A percentile compares a stretch with the other conserved stretches of the same genome.
Evolutionary conservation across 768 basidiomycete genomes (phyloP).

Genomic region (Udeniomyces megalosporus): DNA sequence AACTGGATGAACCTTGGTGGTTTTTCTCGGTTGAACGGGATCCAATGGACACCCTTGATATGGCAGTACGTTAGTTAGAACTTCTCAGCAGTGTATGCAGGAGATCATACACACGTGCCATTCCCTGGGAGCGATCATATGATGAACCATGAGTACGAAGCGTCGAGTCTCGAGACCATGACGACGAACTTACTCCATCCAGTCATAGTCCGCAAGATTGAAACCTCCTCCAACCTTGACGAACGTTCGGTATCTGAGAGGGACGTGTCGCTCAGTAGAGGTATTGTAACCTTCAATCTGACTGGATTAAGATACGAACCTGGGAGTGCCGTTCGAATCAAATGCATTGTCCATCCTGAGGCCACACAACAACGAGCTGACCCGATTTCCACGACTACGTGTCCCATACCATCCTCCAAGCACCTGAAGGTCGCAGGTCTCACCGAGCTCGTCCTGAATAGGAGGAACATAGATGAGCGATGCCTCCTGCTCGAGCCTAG

Average conservation of each 20-base stretch:
- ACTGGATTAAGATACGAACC: conserved; percentile 36
- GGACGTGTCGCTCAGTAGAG: background rate
- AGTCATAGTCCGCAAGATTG: conserved; percentile 67
- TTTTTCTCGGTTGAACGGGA: conserved; percentile 53
- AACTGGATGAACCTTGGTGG: conserved; percentile 47
- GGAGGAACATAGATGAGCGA: background rate
- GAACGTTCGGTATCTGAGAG: conserved; percentile 61
- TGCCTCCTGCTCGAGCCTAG: background rate
- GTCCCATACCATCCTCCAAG: conserved; percentile 70
- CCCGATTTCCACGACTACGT: conserved; percentile 69
- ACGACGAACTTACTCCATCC: conserved; percentile 38
- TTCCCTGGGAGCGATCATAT: background rate
- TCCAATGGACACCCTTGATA: conserved; percentile 45
- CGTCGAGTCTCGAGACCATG: background rate
- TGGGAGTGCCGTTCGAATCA: conserved; percentile 38
- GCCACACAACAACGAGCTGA: conserved; percentile 78
- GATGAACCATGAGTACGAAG: background rate
- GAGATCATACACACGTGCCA: background rate
- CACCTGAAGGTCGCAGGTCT: conserved; percentile 30
- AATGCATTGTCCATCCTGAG: conserved; percentile 52
- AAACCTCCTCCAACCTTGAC: conserved; percentile 82
- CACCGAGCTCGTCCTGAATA: conserved; percentile 11
- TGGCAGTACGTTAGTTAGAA: conserved; percentile 42
- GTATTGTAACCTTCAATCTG: background rate
- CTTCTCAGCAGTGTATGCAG: too few relatives aligned